A percentile compares a stretch with the other conserved stretches of the same genome.
phyloP scores from a whole-genome alignment of 352 stramenopile genomes.

The Phytophthora brassicae region DNA sequence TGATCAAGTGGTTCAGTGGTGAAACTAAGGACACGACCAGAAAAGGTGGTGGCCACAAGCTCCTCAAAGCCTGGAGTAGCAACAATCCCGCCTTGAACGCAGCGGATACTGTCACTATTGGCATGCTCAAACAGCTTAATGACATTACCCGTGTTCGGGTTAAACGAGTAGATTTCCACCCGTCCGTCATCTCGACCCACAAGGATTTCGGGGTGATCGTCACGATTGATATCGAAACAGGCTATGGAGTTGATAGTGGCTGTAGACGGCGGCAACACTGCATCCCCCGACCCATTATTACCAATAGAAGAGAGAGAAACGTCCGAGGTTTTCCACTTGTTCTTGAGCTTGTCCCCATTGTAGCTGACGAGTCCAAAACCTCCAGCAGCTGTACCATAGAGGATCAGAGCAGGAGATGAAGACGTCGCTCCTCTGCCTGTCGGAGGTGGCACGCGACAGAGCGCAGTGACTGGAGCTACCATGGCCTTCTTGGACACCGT shows the following conservation, averaged over 20 bases:
- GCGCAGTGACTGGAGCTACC: constrained; percentile 47
- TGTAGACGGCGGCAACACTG: constrained; percentile 24
- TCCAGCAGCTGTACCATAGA: constrained; percentile 71
- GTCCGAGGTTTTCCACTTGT: constrained; percentile 62
- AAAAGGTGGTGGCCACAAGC: constrained; percentile 78
- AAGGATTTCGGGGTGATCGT: constrained; percentile 76
- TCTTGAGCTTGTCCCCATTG: constrained; percentile 77
- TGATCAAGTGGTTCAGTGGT: constrained; percentile 83
- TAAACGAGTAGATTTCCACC: constrained; percentile 76
- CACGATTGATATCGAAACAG: constrained; percentile 81
- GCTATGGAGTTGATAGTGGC: constrained; percentile 74
- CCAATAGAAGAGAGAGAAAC: constrained; percentile 24
- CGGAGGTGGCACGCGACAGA: constrained; percentile 36
- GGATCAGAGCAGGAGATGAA: constrained; percentile 38
- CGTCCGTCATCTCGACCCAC: constrained; percentile 79
- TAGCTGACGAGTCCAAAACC: constrained; percentile 63
- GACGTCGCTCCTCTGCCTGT: constrained; percentile 20
- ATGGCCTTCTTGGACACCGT: constrained; percentile 67
- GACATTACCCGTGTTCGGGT: constrained; percentile 43
- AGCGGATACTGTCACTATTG: constrained; percentile 75
- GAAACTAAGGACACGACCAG: constrained; percentile 77
- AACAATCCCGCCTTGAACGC: constrained; percentile 69
- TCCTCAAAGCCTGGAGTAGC: constrained; percentile 76
- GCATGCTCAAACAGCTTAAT: constrained; percentile 68
- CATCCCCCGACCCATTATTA: constrained; percentile 11